Base-by-base conservation (phyloP, 352 stramenopile genomes). In the Nothophytophthora sp. region DNA sequence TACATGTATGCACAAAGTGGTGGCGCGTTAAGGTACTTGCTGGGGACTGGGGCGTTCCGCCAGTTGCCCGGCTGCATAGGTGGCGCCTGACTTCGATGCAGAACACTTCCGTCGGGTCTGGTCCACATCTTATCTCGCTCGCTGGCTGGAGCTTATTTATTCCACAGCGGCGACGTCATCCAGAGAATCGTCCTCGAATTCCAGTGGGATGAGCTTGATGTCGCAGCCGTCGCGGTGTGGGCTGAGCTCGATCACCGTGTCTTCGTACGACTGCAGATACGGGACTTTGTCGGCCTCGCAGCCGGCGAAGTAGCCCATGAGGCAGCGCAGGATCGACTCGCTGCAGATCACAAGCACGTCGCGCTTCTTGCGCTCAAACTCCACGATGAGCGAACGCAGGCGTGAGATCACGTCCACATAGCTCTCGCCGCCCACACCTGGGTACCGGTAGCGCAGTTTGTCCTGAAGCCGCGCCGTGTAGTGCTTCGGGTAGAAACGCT, bases 391-490 rank as follows among this genome's bases (percentile, higher is more conserved):
- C 41, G 89, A 95, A 2, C 88, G 76, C 38, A 97, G 55, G 13
- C 92, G 82, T 22, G 91, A 92, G 63, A 98, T 98, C 25, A 98
- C 81, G 58, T 98, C 92, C 48, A 97, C 76, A 65, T 98, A 98
- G 49, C 86, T 96, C 63, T 98, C 92, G 10, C 91, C 92, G 2
- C 91, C 91, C 8, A 92, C 88, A 20, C 91, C 91, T 0, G 92
- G 78, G 55, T 94, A 94, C 5, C 92, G 73, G 59, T 97, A 98
- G 10, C 80, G 79, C 19, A 98, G 76, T 58, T 97, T 97, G 71
- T 98, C 87, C 35, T 94, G 70, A 52, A 92, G 52, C 6, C 88
- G 72, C n/a, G 81, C 81, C 16, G 82, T 52, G 37, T 85, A 96
- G 57, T 97, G 86, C 57, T 92, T 86, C 0, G 86, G 90, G 77